These are phyloP conservation scores for Aspergillus ochraceoroseus DNA, from an alignment of 2,329 filamentous ascomycete genomes.

Conservation along the genomic window DNA sequence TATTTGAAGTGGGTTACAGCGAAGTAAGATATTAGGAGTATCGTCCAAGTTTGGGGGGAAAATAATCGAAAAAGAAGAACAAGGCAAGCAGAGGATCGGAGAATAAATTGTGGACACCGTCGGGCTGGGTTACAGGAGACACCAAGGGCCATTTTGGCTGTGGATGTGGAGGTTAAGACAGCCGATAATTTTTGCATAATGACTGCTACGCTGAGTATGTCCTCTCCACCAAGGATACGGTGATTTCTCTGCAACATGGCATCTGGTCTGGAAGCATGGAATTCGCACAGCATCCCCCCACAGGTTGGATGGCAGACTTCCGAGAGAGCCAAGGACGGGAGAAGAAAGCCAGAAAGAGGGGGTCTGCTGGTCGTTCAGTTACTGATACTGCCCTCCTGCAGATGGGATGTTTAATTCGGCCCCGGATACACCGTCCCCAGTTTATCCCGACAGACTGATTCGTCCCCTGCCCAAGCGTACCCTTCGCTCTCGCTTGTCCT, in stretches of 20 bases:
- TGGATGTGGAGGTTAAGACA: conserved; percentile 28
- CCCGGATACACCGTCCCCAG: conserved; percentile 68
- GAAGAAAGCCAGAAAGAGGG: conserved; percentile 10
- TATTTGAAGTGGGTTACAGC: conserved; percentile 7
- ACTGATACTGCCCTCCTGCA: conserved; percentile 40
- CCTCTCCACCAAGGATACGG: conserved; percentile 18
- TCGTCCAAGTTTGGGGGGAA: conserved; percentile 1
- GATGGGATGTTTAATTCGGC: conserved; percentile 49
- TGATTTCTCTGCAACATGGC: conserved; percentile 18
- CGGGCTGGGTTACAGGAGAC: conserved; percentile 11
- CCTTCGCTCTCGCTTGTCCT: conserved; percentile 79
- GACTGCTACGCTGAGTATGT: conserved; percentile 45
- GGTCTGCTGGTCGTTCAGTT: conserved; percentile 31
- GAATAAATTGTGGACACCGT: conserved; percentile 1
- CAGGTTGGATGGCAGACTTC: conserved; percentile 13
- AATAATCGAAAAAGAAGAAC: conserved; percentile 16
- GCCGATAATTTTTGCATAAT: conserved; percentile 34
- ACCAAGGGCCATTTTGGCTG: conserved; percentile 23
- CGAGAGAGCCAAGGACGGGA: conserved; percentile 5
- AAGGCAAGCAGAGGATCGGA: neutral
- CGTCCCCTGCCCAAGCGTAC: conserved; percentile 85
- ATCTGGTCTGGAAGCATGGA: conserved; percentile 16
- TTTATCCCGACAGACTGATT: conserved; percentile 87
- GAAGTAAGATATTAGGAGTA: conserved; percentile 15
- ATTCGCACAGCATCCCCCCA: conserved; percentile 13